Evolutionary conservation across 208 protist species (phyloP).

Genomic region (Acanthamoeba triangularis): DNA sequence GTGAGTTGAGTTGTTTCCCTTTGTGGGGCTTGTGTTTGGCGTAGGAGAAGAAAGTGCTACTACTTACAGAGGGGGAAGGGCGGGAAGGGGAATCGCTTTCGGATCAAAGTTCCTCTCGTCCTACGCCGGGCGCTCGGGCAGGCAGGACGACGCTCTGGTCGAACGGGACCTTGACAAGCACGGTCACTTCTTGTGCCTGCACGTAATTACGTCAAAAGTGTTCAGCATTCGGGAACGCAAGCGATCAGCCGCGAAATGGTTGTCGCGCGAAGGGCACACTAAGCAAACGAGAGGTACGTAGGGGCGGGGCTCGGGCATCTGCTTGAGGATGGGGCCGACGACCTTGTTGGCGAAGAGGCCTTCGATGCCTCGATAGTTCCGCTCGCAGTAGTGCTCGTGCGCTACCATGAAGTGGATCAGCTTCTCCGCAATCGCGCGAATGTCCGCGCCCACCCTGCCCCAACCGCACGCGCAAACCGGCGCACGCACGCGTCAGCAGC

Average conservation of each 20-base stretch:
- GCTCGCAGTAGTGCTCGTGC: conserved; percentile 50
- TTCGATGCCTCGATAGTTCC: conserved; percentile 59
- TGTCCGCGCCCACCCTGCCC: conserved; percentile 5
- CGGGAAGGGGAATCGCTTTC: background rate
- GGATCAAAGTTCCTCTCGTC: background rate
- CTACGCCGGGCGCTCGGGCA: background rate
- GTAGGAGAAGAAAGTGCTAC: no score
- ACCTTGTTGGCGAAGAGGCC: conserved; percentile 40
- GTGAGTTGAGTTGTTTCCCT: no score
- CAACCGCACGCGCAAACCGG: background rate
- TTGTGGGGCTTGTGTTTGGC: no score
- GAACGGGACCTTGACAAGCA: background rate
- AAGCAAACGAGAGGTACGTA: background rate
- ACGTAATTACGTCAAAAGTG: background rate
- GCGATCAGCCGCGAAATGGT: background rate
- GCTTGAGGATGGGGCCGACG: conserved; percentile 43
- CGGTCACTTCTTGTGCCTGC: conserved; percentile 4
- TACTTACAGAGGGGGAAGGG: background rate
- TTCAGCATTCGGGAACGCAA: background rate
- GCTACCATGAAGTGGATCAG: conserved; percentile 44
- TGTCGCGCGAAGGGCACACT: background rate
- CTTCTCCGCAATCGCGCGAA: conserved; percentile 36
- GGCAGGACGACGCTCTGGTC: background rate
- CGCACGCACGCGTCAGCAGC: background rate
- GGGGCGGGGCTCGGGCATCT: background rate